Base-by-base conservation (phyloP, 2,329 filamentous ascomycete species). In the Claviceps sp. region DNA sequence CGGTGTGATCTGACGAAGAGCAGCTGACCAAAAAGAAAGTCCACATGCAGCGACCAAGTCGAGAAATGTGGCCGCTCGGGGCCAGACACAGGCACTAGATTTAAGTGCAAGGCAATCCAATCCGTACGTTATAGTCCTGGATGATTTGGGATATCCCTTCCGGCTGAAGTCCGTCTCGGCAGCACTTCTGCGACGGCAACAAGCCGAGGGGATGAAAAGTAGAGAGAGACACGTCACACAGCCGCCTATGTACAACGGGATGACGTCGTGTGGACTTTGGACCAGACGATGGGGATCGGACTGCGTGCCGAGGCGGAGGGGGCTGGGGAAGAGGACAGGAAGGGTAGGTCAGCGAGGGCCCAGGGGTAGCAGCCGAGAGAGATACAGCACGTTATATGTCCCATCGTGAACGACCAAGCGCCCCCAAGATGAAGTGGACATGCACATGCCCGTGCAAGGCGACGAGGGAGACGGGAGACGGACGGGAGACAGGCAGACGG, bases 1-100 rank as follows among this genome's bases (percentile, higher is more conserved):
- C 52, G 52, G 52, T 54, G 52, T 54, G 34, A 50, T 54, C 45
- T 43, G 43, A 44, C 46, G 43, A 44, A 51, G 22, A 37, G 50
- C 52, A 52, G 52, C 36, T 50, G 50, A 54, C 36, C 50, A 34
- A 26, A 43, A 45, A 36, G 26, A 39, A 39, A 45, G 45, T 52
- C 43, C 42, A 46, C 49, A 45, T 49, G 45, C 45, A 43, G 39
- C 42, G 50, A 54, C 46, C 42, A 49, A 52, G 40, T 54, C 52
- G 46, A 49, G 50, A 43, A 22, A 17, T 23, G 34, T 37, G 45
- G 45, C 40, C 45, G 40, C 34, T 48, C 38, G 36, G 49, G n/a
- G 38, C 29, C 39, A 49, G 29, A 49, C 26, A 39, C 37, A 46
- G 38, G 45, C 49, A 53, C 50, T 53, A 47, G 42, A 54, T 52